Evolutionary conservation across 768 basidiomycete species (phyloP).

Genomic region (Suillus brevipes): DNA sequence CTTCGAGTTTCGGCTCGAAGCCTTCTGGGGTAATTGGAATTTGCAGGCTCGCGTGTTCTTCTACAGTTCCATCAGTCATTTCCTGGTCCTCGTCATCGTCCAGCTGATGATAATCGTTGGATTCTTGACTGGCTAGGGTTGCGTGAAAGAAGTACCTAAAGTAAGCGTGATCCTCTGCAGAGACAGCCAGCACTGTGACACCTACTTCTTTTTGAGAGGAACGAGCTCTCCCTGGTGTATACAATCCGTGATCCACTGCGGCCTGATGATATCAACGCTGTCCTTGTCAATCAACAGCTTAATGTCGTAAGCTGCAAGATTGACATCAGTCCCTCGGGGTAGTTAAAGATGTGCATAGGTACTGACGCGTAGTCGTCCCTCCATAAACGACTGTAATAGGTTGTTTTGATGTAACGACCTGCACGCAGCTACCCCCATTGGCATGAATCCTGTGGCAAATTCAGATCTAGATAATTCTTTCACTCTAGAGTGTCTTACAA

Average conservation of each 20-base stretch:
- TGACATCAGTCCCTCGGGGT: background rate
- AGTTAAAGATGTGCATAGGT: background rate
- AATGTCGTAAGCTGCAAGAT: constrained; percentile 61
- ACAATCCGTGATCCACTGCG: constrained; percentile 82
- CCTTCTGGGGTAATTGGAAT: background rate
- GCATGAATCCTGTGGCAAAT: constrained; percentile 55
- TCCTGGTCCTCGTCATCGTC: constrained; percentile 36
- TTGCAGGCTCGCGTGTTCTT: constrained; percentile 16
- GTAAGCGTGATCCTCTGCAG: background rate
- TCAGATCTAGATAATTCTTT: background rate
- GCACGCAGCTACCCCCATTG: constrained; percentile 65
- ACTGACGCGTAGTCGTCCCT: constrained; percentile 67
- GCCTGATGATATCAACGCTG: constrained; percentile 69
- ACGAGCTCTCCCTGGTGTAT: constrained; percentile 55
- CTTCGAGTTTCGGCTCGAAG: constrained; percentile 24
- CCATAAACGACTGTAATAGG: constrained; percentile 65
- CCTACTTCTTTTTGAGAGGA: constrained; percentile 69
- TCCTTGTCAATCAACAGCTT: constrained; percentile 71
- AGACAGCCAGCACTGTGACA: background rate
- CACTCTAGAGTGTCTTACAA: constrained; percentile 42
- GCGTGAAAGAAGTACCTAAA: constrained; percentile 80
- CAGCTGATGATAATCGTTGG: constrained; percentile 51
- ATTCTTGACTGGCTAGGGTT: constrained; percentile 47
- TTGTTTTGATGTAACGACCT: constrained; percentile 57
- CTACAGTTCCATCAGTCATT: constrained; percentile 19